A percentile compares a stretch with the other conserved stretches of the same genome.
Conservation (phyloP, 176 grass and related monocot genomes). For the Zoysia pacifica region DNA sequence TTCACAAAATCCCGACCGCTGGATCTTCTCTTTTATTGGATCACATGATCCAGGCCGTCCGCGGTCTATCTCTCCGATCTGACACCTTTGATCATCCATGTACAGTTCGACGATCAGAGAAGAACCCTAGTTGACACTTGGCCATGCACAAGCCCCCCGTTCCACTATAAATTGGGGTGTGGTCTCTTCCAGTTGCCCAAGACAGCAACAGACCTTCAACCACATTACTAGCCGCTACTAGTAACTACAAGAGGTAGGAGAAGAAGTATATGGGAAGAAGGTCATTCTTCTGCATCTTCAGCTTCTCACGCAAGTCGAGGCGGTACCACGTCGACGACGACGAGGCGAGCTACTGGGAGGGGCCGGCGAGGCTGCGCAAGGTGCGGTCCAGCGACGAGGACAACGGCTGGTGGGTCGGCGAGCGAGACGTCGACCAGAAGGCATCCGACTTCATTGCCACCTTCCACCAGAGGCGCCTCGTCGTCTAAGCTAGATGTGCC, state of each 20-base stretch:
- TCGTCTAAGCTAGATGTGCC: slow-evolving; percentile 13
- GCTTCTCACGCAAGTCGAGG: slow-evolving; percentile 66
- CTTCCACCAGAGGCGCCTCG: slow-evolving; percentile 60
- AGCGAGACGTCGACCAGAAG: slow-evolving; percentile 70
- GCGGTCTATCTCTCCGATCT: slow-evolving; percentile 34
- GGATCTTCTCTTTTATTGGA: slow-evolving; percentile 16
- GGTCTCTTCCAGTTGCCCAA: slow-evolving; percentile 41
- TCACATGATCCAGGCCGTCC: slow-evolving; percentile 6
- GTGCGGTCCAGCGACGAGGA: slow-evolving; percentile 72
- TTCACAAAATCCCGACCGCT: background rate
- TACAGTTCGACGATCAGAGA: background rate
- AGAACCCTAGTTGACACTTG: slow-evolving; percentile 5
- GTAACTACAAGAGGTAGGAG: background rate
- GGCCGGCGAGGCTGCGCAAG: slow-evolving; percentile 48
- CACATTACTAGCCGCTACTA: slow-evolving; percentile 17
- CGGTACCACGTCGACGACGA: slow-evolving; percentile 41
- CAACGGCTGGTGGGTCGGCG: slow-evolving; percentile 63
- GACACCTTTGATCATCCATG: slow-evolving; percentile 34
- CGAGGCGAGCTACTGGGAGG: slow-evolving; percentile 42
- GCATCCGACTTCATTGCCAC: slow-evolving; percentile 71
- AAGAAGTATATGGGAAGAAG: slow-evolving; percentile 63
- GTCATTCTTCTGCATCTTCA: slow-evolving; percentile 74
- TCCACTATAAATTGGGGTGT: slow-evolving; percentile 53
- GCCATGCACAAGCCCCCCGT: slow-evolving; percentile 6
- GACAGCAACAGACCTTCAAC: slow-evolving; percentile 46